These are phyloP conservation scores for Claviceps capensis DNA, from an alignment of 2,329 filamentous ascomycete genomes.

Conservation along the genomic window DNA sequence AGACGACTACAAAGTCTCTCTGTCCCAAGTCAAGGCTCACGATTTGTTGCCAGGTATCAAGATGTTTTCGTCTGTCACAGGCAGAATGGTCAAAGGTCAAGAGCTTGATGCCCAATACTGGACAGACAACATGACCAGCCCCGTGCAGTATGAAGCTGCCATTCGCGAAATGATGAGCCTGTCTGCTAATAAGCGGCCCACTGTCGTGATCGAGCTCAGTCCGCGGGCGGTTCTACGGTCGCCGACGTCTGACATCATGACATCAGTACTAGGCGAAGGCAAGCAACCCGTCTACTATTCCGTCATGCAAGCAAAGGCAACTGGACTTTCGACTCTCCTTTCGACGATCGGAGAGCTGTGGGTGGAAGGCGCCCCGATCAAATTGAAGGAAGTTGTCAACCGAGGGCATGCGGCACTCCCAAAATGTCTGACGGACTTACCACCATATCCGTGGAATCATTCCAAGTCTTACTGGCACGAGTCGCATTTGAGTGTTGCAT, in stretches of 20 bases:
- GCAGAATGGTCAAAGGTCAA: constrained; percentile 11
- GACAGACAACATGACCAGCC: constrained; percentile 30
- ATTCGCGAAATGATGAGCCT: constrained; percentile 21
- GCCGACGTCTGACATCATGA: constrained; percentile 23
- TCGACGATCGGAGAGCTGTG: constrained; percentile 23
- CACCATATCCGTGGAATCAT: constrained; percentile 42
- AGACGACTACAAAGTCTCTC: constrained; percentile 19
- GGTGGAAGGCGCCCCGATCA: constrained; percentile 18
- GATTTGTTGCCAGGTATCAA: constrained; percentile 7
- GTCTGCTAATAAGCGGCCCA: constrained; percentile 15
- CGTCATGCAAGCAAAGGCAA: constrained; percentile 14
- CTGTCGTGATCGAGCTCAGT: constrained; percentile 28
- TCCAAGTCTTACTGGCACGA: constrained; percentile 39
- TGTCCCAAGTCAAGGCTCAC: constrained; percentile 12
- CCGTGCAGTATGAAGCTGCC: constrained; percentile 30
- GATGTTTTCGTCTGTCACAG: constrained; percentile 30
- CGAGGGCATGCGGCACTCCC: constrained; percentile 8
- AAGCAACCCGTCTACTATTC: constrained; percentile 13
- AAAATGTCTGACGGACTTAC: constrained; percentile 31
- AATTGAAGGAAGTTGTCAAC: constrained; percentile 18
- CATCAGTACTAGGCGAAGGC: constrained; percentile 4
- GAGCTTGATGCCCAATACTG: constrained; percentile 28
- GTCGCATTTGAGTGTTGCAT: constrained; percentile 28
- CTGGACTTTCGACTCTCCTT: constrained; percentile 15
- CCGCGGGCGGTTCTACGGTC: constrained; percentile 24